Evolutionary conservation across 208 protist genomes (phyloP), one percentile per base, ranked within the genome.

Genomic region (Plasmodiophora brassicae): DNA sequence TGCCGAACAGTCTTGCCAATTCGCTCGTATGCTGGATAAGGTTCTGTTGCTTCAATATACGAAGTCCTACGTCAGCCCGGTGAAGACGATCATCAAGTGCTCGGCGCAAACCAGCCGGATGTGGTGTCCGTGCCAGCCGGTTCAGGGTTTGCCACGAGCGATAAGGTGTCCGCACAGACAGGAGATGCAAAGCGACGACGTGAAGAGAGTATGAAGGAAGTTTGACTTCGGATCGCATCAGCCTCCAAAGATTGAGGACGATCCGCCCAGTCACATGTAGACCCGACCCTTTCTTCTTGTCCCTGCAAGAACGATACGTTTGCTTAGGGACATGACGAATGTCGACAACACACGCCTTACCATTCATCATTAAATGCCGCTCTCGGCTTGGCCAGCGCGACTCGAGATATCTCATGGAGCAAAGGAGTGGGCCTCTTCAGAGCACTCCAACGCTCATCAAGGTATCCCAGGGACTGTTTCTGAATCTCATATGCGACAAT

Each of bases 1-100:
- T 90, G 45, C 88, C 88, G 84, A 90, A 90, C 0, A 89, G 45
- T 39, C 84, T 41, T 35, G 39, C 53, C 1, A 90, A 36, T 46
- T 90, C 85, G 22, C 45, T 78, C 38, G 88, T 89, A 0, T 78
- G 45, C 20, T 39, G n/a, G 14, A 84, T 8, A 28, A 43, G 71
- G 71, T 84, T 39, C 71, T 43, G 71, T 28, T 57, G 14, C 20
- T 14, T 25, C 20, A 57, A 25, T 25, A 57, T 14, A 14, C 20
- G 20, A 25, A 57, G 25, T 28, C 25, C 50, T 14, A 57, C 20
- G 20, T 25, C 20, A 25, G 25, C 50, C 14, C 50, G 50, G 25
- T 25, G 20, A 25, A 57, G 50, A 25, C 50, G 50, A 57, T 57
- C 50, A 57, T 57, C 50, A 57, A 57, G 50, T 28, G 50, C 50